Evolutionary conservation across 108 stramenopile species (phyloP), one percentile per base, ranked within the genome.

Genomic region (Fistulifera pelliculosa): DNA sequence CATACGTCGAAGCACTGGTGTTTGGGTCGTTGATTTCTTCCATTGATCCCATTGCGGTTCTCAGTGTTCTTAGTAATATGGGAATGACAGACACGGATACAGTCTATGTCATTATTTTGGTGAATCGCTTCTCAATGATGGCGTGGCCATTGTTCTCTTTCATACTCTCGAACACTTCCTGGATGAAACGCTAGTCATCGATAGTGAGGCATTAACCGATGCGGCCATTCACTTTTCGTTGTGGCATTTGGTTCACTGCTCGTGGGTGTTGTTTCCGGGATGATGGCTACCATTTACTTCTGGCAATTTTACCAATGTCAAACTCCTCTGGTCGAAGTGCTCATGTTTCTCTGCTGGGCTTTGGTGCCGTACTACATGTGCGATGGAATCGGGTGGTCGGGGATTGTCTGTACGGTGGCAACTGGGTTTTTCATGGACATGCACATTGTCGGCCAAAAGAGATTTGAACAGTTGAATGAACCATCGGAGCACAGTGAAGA

Each of bases 61-160:
- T 94, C 23, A 79, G 83, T 55, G 79, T 94, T 38, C 52, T 94
- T 39, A 55, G 71, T 18, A 77, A 66, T 49, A 78, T 94, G 47
- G 87, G 87, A 27, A 67, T 94, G 49, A 68, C 69, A 2, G 73
- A 90, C 24, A 64, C 81, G 19, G 86, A 88, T 52, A 82, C 88
- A 1, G 54, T 94, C 19, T 95, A 88, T 56, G 75, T 85, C 0
- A 62, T 98, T 41, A 81, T 96, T 13, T 95, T 98, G 97, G 97
- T 7, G 97, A 98, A 71, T 68, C 74, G 3, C 65, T 98, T n/a
- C 64, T 98, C 54, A 98, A 96, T 61, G 97, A 98, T 66, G 97
- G 94, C 12, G 89, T 98, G 31, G 85, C 94, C 4, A 73, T 79
- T 60, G 77, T 70, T 15, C 65, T 79, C 10, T 94, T 86, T 59